These are phyloP conservation scores for Cylindrotheca closterium DNA, from an alignment of 108 stramenopile genomes.

Conservation along the genomic window DNA sequence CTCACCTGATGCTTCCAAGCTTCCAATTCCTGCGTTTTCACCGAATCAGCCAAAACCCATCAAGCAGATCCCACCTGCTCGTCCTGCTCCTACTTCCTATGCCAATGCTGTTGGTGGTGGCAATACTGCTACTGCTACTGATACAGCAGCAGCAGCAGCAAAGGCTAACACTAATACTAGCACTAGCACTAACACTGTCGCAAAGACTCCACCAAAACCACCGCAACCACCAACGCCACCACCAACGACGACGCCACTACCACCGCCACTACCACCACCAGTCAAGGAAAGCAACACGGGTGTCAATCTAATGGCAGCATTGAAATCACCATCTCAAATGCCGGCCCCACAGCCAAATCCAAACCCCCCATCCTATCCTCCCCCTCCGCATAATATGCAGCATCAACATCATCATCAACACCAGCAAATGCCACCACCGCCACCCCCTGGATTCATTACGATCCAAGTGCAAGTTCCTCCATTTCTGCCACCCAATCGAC, in stretches of 20 bases:
- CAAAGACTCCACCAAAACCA: neutral
- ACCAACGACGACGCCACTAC: neutral
- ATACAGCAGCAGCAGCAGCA: neutral
- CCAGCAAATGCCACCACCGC: conserved; percentile 8
- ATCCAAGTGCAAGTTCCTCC: conserved; percentile 68
- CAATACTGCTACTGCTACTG: neutral
- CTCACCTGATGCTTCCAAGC: conserved; percentile 71
- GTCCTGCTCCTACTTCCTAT: neutral
- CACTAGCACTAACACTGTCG: neutral
- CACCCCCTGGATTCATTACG: conserved; percentile 41
- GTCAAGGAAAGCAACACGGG: conserved; percentile 21
- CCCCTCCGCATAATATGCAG: conserved; percentile 15
- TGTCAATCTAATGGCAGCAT: conserved; percentile 35
- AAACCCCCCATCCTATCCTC: conserved; percentile 9
- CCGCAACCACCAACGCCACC: neutral
- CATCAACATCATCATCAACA: conserved; percentile 11
- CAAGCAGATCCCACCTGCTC: neutral
- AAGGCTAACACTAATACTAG: neutral
- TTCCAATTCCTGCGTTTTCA: conserved; percentile 64
- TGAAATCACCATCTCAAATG: conserved; percentile 2
- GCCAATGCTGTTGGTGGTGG: neutral
- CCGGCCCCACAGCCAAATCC: neutral
- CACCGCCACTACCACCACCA: neutral
- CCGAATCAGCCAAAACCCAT: conserved; percentile 22
- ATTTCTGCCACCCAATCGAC: conserved; percentile 47